Percentiles rank a stretch among this genome's conserved stretches.
phyloP scores from a whole-genome alignment of 1,284 basidiomycete genomes.

The Rhodotorula sp. region DNA sequence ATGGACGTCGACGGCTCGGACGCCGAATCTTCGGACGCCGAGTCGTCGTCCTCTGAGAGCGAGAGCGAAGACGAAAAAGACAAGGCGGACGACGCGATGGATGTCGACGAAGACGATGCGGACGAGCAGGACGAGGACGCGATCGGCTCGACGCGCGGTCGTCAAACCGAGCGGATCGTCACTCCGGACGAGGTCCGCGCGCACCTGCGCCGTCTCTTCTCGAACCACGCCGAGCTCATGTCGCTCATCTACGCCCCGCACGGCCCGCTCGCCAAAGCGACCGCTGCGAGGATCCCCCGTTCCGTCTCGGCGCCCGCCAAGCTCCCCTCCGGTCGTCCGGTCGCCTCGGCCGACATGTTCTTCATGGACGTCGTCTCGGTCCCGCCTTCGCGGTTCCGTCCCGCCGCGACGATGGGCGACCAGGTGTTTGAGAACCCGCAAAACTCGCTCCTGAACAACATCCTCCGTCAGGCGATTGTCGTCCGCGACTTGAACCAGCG shows the following conservation, averaged over 20 bases:
- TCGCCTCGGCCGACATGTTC: slow-evolving; percentile 82
- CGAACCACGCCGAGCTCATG: slow-evolving; percentile 76
- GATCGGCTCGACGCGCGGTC: slow-evolving; percentile 62
- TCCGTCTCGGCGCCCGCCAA: slow-evolving; percentile 43
- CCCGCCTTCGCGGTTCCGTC: slow-evolving; percentile 92
- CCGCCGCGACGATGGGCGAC: slow-evolving; percentile 88
- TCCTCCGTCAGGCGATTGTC: slow-evolving; percentile 67
- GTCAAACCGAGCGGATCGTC: slow-evolving; percentile 85
- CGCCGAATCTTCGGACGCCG: slow-evolving; percentile 5
- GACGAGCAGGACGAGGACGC: slow-evolving; percentile 33
- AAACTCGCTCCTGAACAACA: slow-evolving; percentile 84
- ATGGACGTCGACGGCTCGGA: slow-evolving; percentile 21
- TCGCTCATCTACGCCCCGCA: slow-evolving; percentile 89
- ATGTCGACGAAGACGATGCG: slow-evolving; percentile 46
- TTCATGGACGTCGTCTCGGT: slow-evolving; percentile 92
- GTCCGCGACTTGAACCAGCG: slow-evolving; percentile 74
- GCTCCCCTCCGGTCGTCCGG: slow-evolving; percentile 50
- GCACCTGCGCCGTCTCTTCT: slow-evolving; percentile 84
- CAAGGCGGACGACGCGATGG: slow-evolving; percentile 54
- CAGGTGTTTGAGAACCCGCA: slow-evolving; percentile 94
- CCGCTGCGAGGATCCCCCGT: slow-evolving; percentile 29
- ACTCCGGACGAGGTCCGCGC: slow-evolving; percentile 88
- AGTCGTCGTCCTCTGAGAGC: slow-evolving; percentile 46
- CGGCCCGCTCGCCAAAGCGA: slow-evolving; percentile 65
- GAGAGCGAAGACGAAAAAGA: slow-evolving; percentile 46